phyloP scores from a whole-genome alignment of 306 rosid genomes.

The Vachellia collinsii region DNA sequence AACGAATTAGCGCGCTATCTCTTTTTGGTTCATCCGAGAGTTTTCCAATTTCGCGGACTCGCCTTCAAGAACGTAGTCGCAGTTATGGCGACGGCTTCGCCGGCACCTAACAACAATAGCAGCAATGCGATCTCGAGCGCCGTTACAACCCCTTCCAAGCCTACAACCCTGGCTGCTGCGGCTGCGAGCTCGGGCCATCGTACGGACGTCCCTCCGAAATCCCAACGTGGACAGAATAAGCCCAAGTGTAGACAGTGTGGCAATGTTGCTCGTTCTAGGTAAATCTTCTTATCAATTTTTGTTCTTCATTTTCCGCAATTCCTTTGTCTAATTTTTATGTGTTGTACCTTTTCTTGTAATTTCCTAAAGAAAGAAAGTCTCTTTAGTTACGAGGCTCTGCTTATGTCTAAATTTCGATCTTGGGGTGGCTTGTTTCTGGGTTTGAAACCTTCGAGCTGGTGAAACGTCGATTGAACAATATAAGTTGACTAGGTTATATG shows the following conservation, averaged over 20 bases:
- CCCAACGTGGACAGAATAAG: constrained; percentile 57
- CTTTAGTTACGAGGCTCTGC: background rate
- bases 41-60: background rate
- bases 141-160: constrained; percentile 22
- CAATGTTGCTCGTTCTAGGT: constrained; percentile 99
- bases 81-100: constrained; percentile 32
- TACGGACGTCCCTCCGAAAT: constrained; percentile 34
- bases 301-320: background rate
- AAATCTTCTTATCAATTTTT: background rate
- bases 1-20: background rate
- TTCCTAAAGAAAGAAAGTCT: background rate
- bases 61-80: background rate
- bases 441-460: background rate
- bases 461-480: background rate
- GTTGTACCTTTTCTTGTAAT: background rate
- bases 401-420: background rate
- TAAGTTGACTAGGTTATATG: background rate
- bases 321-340: background rate
- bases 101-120: constrained; percentile 2
- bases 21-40: background rate
- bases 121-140: background rate
- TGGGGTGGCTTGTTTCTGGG: background rate
- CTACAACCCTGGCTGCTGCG: constrained; percentile 16
- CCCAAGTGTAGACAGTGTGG: constrained; percentile 79
- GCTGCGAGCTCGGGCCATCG: constrained; percentile 12